phyloP scores from a whole-genome alignment of 306 rosid genomes.

The Cucurbita ficifolia region DNA sequence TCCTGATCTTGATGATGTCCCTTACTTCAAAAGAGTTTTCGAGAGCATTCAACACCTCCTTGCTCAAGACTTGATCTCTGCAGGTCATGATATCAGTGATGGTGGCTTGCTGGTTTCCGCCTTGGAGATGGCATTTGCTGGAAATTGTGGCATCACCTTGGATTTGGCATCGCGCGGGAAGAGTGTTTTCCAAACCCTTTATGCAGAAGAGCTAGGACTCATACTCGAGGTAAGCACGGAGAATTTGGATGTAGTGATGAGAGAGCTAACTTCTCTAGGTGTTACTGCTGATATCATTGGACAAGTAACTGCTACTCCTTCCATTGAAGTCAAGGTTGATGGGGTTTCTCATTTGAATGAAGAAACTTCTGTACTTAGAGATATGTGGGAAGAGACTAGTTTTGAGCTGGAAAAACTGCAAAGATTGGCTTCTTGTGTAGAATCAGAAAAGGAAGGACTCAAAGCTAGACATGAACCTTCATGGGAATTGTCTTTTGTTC shows the following conservation, averaged over 20 bases:
- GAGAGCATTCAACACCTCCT: slow-evolving; percentile 70
- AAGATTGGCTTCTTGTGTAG: slow-evolving; percentile 71
- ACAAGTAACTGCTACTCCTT: slow-evolving; percentile 35
- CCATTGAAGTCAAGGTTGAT: slow-evolving; percentile 48
- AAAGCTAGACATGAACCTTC: slow-evolving; percentile 53
- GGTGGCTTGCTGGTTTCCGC: slow-evolving; percentile 72
- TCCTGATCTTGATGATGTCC: slow-evolving; percentile 74
- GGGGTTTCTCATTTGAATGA: slow-evolving; percentile 43
- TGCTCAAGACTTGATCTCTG: slow-evolving; percentile 52
- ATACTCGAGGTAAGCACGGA: slow-evolving; percentile 61
- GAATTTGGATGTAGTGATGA: slow-evolving; percentile 34
- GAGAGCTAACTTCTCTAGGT: slow-evolving; percentile 28
- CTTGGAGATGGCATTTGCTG: slow-evolving; percentile 91
- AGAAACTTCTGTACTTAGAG: slow-evolving; percentile 44
- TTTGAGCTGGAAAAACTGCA: slow-evolving; percentile 62
- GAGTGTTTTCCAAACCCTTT: slow-evolving; percentile 55
- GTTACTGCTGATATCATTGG: slow-evolving; percentile 50
- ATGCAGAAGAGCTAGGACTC: slow-evolving; percentile 78
- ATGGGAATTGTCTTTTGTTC: slow-evolving; percentile 58
- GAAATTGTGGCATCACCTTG: slow-evolving; percentile 52
- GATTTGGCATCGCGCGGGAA: slow-evolving; percentile 42
- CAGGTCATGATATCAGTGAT: slow-evolving; percentile 79
- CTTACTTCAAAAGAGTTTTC: slow-evolving; percentile 64
- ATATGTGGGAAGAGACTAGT: slow-evolving; percentile 79
- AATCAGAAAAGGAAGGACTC: slow-evolving; percentile 63